These are phyloP conservation scores for Cladorrhinum sp. DNA, from an alignment of 2,329 filamentous ascomycete genomes.

Conservation along the genomic window DNA sequence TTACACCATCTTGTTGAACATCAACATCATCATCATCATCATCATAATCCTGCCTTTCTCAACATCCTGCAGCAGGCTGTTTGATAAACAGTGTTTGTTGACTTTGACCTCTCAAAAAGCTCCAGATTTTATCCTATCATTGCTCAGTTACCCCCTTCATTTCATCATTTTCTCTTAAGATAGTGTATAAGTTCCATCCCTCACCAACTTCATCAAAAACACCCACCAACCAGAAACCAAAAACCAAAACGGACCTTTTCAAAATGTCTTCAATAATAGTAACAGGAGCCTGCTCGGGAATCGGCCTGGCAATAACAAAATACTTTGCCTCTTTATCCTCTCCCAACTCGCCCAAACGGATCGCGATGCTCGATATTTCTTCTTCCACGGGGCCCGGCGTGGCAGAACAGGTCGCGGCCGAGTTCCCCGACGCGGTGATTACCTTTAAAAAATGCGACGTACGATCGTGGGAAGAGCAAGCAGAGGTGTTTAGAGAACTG, in stretches of 20 bases:
- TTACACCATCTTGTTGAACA: too few relatives aligned
- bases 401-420: constrained; percentile 26
- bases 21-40: neutral
- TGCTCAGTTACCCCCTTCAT: too few relatives aligned
- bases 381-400: constrained; percentile 13
- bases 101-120: too few relatives aligned
- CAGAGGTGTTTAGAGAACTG: constrained; percentile 30
- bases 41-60: neutral
- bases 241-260: neutral
- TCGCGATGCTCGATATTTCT: constrained; percentile 25
- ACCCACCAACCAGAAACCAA: neutral
- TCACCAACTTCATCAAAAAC: too few relatives aligned
- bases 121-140: too few relatives aligned
- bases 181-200: too few relatives aligned
- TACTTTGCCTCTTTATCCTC: constrained; percentile 19
- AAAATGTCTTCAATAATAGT: constrained; percentile 23
- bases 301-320: constrained; percentile 23
- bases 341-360: constrained; percentile 5
- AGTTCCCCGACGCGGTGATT: constrained; percentile 26
- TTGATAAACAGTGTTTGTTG: too few relatives aligned
- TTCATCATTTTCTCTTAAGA: too few relatives aligned
- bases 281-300: constrained; percentile 26
- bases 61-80: too few relatives aligned
- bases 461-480: constrained; percentile 36
- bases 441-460: constrained; percentile 37